These are phyloP conservation scores for Populus hybrid DNA, from an alignment of 441 rosid species.

Conservation along the genomic window DNA sequence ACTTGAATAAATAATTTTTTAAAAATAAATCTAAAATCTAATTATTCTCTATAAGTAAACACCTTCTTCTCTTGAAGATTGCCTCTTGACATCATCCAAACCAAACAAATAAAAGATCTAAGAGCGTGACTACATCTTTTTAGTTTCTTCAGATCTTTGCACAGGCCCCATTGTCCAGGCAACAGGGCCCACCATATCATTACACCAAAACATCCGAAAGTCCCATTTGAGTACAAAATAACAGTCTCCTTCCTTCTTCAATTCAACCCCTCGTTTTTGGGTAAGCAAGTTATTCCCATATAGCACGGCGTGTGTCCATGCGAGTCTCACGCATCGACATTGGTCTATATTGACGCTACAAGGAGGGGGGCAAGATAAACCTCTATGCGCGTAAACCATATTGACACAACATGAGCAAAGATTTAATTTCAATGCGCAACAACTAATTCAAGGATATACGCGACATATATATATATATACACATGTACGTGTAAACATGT, in stretches of 20 bases:
- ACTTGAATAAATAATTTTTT: too few species aligned
- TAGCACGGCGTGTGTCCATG: background rate
- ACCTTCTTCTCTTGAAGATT: slow-evolving; percentile 1
- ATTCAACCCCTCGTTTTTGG: background rate
- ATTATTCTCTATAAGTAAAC: too few species aligned
- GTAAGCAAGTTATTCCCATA: background rate
- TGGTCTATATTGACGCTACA: background rate
- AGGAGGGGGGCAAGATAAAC: background rate
- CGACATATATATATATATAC: too few species aligned
- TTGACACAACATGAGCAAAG: background rate
- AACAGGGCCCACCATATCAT: slow-evolving; percentile 30
- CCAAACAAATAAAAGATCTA: slow-evolving; percentile 31
- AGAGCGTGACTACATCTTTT: slow-evolving; percentile 1
- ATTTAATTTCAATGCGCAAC: background rate
- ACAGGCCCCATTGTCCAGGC: slow-evolving; percentile 1
- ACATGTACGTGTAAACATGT: too few species aligned
- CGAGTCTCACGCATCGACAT: background rate
- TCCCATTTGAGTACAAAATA: background rate
- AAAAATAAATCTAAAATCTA: too few species aligned
- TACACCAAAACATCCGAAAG: background rate
- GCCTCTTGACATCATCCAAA: slow-evolving; percentile 30
- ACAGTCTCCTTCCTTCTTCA: background rate
- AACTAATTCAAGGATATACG: too few species aligned
- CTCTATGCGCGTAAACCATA: background rate
- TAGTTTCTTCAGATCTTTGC: slow-evolving; percentile 11